Base-by-base conservation (phyloP, 2,329 filamentous ascomycete species). In the Arthrobotrys sinensis region DNA sequence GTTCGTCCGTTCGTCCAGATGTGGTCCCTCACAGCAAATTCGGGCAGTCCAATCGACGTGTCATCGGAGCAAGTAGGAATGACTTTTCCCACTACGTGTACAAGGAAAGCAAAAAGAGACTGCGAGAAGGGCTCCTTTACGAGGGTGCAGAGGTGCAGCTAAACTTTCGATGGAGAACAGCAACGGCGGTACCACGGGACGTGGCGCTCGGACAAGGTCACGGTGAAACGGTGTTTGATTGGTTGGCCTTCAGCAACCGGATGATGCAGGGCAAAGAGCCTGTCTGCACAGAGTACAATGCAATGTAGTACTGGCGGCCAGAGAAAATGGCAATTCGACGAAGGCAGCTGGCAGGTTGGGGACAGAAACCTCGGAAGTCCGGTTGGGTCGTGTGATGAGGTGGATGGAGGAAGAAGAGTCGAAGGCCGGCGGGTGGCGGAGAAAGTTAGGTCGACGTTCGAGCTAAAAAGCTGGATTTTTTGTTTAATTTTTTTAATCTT, bases 201-300 rank as follows among this genome's bases (percentile, higher is more conserved):
- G 75, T 78, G 75, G 75, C 75, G 75, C 67, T 78, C 75, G 75
- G 75, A 72, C 75, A 78, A 68, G 67, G 75, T 68, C 66, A 78
- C 67, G 34, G 19, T 78, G 75, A 78, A 72, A 78, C 75, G 75
- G n/a, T 24, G 53, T 78, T 57, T 78, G 63, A 78, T 78, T 78
- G 75, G 75, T 32, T 64, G 67, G 28, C 38, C 43, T 46, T 64
- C 36, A 34, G 66, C 34, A 34, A 46, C 28, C 45, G 36, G 66
- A 57, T 53, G 67, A 70, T 77, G 73, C 73, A 78, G 66, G 73
- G 73, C 55, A 60, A 57, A 50, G 53, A 66, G 55, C 46, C 52
- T 48, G 45, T 68, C 63, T 48, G 52, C 50, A 65, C 60, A 28
- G 45, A 64, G 57, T 53, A 40, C 60, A 66, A 52, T 38, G 36